Evolutionary conservation across 2,329 filamentous ascomycete species (phyloP).

Genomic region (Colletotrichum incanum): DNA sequence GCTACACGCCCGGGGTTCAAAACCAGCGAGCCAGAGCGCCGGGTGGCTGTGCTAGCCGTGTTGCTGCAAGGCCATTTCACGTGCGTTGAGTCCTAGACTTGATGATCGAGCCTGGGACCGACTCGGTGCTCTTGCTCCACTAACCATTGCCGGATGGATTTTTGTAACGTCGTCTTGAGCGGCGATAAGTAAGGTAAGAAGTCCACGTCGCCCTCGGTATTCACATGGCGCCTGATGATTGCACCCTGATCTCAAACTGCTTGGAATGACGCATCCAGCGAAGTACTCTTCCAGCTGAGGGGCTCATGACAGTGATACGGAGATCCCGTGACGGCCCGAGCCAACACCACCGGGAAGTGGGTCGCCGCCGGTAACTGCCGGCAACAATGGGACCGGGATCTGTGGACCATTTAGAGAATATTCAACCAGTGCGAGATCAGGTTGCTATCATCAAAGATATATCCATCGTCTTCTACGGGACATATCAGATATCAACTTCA

Average conservation of each 20-base stretch:
- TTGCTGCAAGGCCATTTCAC: neutral
- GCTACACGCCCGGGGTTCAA: conserved; percentile 10
- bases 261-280: neutral
- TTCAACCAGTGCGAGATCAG: neutral
- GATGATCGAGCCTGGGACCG: neutral
- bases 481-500: neutral
- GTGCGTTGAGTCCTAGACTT: neutral
- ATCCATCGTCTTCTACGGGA: neutral
- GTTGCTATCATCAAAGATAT: neutral
- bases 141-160: neutral
- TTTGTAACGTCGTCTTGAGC: neutral
- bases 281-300: neutral
- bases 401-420: neutral
- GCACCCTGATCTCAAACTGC: neutral
- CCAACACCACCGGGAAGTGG: conserved; percentile 1
- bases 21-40: conserved; percentile 13
- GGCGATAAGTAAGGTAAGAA: neutral
- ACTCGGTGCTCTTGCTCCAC: neutral
- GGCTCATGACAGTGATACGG: neutral
- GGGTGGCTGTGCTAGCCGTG: conserved; percentile 6
- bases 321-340: conserved; percentile 1
- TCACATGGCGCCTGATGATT: neutral
- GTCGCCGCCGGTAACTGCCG: neutral
- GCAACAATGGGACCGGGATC: neutral
- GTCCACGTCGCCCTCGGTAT: neutral